Evolutionary conservation across 2,329 filamentous ascomycete genomes (phyloP).

Genomic region (Aspergillus sp.): DNA sequence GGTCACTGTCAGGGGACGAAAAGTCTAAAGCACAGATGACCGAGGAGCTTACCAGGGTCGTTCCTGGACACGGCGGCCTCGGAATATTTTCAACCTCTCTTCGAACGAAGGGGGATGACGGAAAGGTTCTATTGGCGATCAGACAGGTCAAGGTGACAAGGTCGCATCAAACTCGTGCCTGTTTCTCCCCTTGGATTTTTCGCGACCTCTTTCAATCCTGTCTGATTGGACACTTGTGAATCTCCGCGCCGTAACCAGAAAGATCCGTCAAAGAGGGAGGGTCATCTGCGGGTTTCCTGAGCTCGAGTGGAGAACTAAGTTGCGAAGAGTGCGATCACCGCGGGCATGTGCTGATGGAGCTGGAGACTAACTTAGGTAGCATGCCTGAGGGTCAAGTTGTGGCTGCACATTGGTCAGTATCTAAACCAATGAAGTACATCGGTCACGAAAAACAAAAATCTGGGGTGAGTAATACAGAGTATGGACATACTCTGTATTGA

Average conservation of each 20-base stretch:
- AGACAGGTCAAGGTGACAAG: not conserved
- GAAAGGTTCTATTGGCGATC: constrained; percentile 2
- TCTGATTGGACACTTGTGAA: constrained; percentile 4
- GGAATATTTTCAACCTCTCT: constrained; percentile 2
- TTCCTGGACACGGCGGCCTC: not conserved
- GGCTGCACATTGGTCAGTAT: not conserved
- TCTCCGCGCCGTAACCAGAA: constrained; percentile 4
- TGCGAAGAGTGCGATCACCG: not conserved
- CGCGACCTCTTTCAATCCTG: not conserved
- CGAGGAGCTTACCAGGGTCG: constrained; percentile 1
- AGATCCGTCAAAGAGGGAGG: constrained; percentile 1
- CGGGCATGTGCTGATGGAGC: not conserved
- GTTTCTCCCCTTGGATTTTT: not conserved
- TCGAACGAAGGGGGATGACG: not conserved
- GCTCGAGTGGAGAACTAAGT: not conserved
- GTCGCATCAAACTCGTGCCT: not conserved
- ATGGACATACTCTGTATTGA: not conserved
- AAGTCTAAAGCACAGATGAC: constrained; percentile 4
- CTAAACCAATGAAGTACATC: not conserved
- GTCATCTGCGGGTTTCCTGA: constrained; percentile 2
- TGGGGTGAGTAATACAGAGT: not conserved
- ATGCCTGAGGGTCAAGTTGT: not conserved
- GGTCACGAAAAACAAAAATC: not conserved
- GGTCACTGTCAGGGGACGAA: constrained; percentile 5
- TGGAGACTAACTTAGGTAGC: not conserved